Evolutionary conservation across 192 early-diverging fungal species (phyloP).

Genomic region (Bifiguratus adelaidae): DNA sequence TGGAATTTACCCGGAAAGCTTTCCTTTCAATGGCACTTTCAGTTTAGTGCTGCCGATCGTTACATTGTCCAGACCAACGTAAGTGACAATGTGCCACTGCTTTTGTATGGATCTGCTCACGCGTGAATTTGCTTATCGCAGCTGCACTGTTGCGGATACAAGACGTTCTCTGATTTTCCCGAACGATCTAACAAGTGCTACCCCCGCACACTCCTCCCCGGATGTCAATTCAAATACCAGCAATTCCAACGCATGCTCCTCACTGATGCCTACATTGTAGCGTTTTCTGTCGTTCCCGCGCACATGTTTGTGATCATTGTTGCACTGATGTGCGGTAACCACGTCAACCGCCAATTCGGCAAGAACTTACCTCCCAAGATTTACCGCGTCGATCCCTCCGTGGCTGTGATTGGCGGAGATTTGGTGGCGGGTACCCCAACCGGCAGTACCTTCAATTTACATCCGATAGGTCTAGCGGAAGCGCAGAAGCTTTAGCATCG

Average conservation of each 20-base stretch:
- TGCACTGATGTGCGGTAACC: conserved; percentile 32
- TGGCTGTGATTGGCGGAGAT: too few species aligned
- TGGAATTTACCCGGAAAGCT: conserved; percentile 18
- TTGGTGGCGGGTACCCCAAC: conserved; percentile 21
- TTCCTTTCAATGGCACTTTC: conserved; percentile 25
- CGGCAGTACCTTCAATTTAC: conserved; percentile 15
- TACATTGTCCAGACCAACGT: conserved; percentile 19
- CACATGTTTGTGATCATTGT: conserved; percentile 28
- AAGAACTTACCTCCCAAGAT: conserved; percentile 23
- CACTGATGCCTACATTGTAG: conserved; percentile 24
- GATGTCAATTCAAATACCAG: conserved; percentile 26
- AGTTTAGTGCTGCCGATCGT: conserved; percentile 7
- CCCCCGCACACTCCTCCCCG: conserved; percentile 28
- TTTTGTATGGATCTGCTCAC: too few species aligned
- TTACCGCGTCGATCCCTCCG: conserved; percentile 23
- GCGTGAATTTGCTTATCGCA: conserved; percentile 5
- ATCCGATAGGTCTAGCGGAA: conserved; percentile 6
- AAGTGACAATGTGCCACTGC: too few species aligned
- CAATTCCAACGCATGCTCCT: conserved; percentile 19
- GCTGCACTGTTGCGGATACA: conserved; percentile 37
- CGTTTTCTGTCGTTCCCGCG: conserved; percentile 23
- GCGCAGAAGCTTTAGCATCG: too few species aligned
- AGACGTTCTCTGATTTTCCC: conserved; percentile 28
- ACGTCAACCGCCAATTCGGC: conserved; percentile 28
- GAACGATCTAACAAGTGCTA: conserved; percentile 35